Conservation (phyloP, 2,329 filamentous ascomycete genomes). For the Exophiala dermatitidis region DNA sequence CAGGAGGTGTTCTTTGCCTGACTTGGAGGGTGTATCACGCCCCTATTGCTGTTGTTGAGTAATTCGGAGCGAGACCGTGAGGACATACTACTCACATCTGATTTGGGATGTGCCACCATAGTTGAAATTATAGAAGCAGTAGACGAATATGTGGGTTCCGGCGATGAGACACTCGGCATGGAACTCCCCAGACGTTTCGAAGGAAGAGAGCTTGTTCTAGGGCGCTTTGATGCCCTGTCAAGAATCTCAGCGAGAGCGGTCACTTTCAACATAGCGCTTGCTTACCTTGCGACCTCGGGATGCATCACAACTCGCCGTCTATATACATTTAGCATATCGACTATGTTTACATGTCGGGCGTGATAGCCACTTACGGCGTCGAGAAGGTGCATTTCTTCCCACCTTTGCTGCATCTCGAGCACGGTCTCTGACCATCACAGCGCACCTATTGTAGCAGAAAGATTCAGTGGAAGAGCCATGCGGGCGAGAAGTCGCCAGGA, state of each 20-base stretch:
- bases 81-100: not conserved
- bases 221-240: not conserved
- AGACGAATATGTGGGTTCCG: not conserved
- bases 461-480: not conserved
- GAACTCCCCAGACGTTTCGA: not conserved
- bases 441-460: slow-evolving; percentile 1
- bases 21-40: not conserved
- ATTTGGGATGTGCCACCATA: not conserved
- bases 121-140: not conserved
- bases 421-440: slow-evolving; percentile 9
- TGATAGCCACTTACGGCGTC: slow-evolving; percentile 2
- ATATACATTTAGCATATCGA: not conserved
- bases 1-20: slow-evolving; percentile 11
- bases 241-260: not conserved
- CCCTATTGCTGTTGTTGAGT: not conserved
- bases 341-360: not conserved
- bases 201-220: slow-evolving; percentile 2
- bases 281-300: slow-evolving; percentile 5
- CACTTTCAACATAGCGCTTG: not conserved
- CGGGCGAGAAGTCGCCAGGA: not conserved
- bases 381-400: slow-evolving; percentile 12
- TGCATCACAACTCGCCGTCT: slow-evolving; percentile 6
- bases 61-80: not conserved
- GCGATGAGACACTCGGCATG: not conserved
- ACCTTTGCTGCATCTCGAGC: slow-evolving; percentile 10